Evolutionary conservation across 495 filamentous ascomycete species (phyloP).

Genomic region (Parmelia sp.): DNA sequence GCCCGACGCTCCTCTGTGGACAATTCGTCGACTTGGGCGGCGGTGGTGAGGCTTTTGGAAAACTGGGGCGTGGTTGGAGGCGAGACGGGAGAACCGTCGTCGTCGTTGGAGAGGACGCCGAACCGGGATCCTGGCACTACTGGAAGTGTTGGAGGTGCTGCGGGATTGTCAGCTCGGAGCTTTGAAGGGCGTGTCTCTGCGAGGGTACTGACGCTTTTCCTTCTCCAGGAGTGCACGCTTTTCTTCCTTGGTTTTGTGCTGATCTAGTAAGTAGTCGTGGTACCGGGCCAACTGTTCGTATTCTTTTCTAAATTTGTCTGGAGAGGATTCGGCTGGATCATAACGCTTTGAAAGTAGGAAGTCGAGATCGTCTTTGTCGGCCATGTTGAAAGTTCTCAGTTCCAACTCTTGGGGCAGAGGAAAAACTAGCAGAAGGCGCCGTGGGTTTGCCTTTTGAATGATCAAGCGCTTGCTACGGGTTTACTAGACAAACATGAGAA

Average conservation of each 20-base stretch:
- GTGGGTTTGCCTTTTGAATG: no score
- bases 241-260: not conserved
- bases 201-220: not conserved
- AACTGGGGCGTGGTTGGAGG: not conserved
- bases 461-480: no score
- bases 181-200: not conserved
- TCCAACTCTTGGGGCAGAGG: not conserved
- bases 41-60: not conserved
- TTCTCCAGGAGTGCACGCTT: not conserved
- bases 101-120: not conserved
- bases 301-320: not conserved
- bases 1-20: not conserved
- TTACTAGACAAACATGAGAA: no score
- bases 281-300: not conserved
- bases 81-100: not conserved
- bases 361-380: not conserved
- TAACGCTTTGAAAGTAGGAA: not conserved
- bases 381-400: not conserved
- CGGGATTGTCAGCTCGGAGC: not conserved
- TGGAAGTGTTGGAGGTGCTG: not conserved
- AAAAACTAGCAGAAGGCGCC: no score
- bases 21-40: not conserved
- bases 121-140: not conserved
- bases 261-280: not conserved
- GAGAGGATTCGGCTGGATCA: not conserved